Evolutionary conservation across 1,284 basidiomycete species (phyloP).

Genomic region (Waitea zeae): DNA sequence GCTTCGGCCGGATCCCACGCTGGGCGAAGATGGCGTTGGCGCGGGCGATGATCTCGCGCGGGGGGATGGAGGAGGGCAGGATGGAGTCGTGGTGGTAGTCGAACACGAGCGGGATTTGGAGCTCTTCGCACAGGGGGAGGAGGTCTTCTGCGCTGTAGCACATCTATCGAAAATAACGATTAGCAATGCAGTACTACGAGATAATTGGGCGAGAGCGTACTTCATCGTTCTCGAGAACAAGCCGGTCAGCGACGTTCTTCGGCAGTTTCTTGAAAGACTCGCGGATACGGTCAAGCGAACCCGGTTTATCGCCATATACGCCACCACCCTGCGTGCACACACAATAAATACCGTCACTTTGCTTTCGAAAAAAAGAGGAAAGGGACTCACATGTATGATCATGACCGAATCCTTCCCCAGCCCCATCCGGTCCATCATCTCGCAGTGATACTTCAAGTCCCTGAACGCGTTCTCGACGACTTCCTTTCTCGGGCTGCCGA

Average conservation of each 20-base stretch:
- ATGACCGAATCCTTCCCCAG: slow-evolving; percentile 61
- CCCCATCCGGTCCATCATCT: slow-evolving; percentile 78
- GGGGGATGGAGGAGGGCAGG: slow-evolving; percentile 37
- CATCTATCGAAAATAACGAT: too few relatives aligned
- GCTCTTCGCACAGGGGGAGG: slow-evolving; percentile 66
- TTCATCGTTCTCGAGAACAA: slow-evolving; percentile 91
- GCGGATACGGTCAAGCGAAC: slow-evolving; percentile 58
- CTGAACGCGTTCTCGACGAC: slow-evolving; percentile 65
- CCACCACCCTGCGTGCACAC: slow-evolving; percentile 55
- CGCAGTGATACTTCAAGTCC: slow-evolving; percentile 71
- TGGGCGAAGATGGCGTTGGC: slow-evolving; percentile 62
- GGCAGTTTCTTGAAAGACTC: slow-evolving; percentile 42
- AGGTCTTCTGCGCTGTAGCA: slow-evolving; percentile 82
- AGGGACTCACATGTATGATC: slow-evolving; percentile 48
- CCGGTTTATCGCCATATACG: slow-evolving; percentile 63
- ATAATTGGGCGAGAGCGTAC: too few relatives aligned
- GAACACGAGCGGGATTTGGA: slow-evolving; percentile 66
- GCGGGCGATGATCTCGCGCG: slow-evolving; percentile 44
- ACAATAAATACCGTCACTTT: background rate
- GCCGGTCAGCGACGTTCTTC: slow-evolving; percentile 44
- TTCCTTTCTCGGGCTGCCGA: slow-evolving; percentile 57
- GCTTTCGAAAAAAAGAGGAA: background rate
- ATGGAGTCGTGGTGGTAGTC: slow-evolving; percentile 75
- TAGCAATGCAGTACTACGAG: too few relatives aligned
- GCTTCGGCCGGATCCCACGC: slow-evolving; percentile 72